These are phyloP conservation scores for Silene uniflora DNA, from an alignment of 148 eudicot species.

Conservation along the genomic window DNA sequence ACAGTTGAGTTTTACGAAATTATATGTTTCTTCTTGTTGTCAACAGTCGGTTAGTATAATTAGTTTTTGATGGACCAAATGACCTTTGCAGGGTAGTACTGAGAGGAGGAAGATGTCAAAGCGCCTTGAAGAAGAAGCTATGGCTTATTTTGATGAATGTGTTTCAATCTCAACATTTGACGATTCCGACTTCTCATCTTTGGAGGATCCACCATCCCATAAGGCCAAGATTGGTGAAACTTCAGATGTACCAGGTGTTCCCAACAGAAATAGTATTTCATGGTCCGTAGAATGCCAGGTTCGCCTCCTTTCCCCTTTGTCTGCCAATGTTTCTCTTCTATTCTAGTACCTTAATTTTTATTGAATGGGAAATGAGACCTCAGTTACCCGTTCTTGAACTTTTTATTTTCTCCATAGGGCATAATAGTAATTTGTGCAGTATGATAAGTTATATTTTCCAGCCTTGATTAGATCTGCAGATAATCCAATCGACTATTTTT, in stretches of 20 bases:
- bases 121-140: constrained; percentile 82
- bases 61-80: constrained; percentile 1
- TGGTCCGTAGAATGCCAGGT: constrained; percentile 29
- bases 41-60: not conserved
- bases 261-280: constrained; percentile 21
- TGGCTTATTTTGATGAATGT: constrained; percentile 95
- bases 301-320: constrained; percentile 3
- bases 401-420: not conserved
- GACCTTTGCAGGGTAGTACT: constrained; percentile 55
- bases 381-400: not conserved
- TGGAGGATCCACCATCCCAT: constrained; percentile 65
- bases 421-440: not conserved
- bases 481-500: not conserved
- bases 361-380: not conserved
- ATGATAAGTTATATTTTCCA: not conserved
- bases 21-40: not conserved
- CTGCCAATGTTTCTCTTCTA: not conserved
- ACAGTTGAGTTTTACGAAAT: not conserved
- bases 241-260: constrained; percentile 25
- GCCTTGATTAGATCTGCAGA: not conserved
- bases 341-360: not conserved
- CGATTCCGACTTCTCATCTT: constrained; percentile 90
- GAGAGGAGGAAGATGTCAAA: constrained; percentile 77
- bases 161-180: constrained; percentile 97
- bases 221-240: constrained; percentile 24